These are phyloP conservation scores for Stagonosporopsis vannaccii DNA, from an alignment of 2,329 filamentous ascomycete genomes.

Conservation along the genomic window DNA sequence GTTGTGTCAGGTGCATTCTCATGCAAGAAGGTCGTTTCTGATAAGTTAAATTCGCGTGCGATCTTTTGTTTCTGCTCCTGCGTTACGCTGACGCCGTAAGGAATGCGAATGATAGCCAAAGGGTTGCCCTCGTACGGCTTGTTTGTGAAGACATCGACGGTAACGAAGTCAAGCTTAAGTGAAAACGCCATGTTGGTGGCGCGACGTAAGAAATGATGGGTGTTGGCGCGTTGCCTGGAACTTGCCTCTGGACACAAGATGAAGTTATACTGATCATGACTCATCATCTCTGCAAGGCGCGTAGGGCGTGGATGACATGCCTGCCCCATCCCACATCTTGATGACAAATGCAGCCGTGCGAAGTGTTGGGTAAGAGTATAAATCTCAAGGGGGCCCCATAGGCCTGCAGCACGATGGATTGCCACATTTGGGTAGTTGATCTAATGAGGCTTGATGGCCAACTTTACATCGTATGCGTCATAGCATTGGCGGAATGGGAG, in stretches of 20 bases:
- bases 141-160: constrained; percentile 58
- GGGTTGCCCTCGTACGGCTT: constrained; percentile 61
- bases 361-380: constrained; percentile 4
- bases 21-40: constrained; percentile 65
- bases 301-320: constrained; percentile 1
- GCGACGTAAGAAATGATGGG: not conserved
- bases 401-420: not conserved
- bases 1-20: constrained; percentile 32
- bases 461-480: not conserved
- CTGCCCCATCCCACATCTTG: not conserved
- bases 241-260: not conserved
- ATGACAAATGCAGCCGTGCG: not conserved
- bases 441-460: not conserved
- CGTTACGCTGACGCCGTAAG: constrained; percentile 43
- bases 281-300: constrained; percentile 14
- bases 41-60: constrained; percentile 65
- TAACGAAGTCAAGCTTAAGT: constrained; percentile 45
- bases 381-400: no score
- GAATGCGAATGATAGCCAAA: constrained; percentile 62
- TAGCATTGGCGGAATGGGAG: not conserved
- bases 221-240: not conserved
- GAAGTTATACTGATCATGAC: constrained; percentile 6
- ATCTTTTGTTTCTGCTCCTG: constrained; percentile 62
- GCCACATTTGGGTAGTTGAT: not conserved
- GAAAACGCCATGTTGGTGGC: constrained; percentile 22